Evolutionary conservation across 805 yeast genomes (phyloP), one percentile per base, ranked within the genome.

Genomic region (Starmerella cellae): DNA sequence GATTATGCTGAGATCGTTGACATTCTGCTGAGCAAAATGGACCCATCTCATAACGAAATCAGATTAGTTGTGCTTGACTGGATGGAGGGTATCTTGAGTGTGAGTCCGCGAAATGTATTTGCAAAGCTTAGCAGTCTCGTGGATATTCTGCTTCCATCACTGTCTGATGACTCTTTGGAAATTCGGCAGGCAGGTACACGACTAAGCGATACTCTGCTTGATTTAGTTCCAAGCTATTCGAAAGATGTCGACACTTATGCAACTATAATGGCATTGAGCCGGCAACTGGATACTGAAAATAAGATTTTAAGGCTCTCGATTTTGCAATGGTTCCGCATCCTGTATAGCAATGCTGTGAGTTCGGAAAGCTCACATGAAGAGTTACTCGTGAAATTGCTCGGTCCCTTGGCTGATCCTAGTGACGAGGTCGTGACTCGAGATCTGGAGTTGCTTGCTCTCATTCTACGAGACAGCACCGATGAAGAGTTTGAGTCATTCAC

Each of bases 271-370:
- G 77, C 79, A 4, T 67, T 88, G 43, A 77, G 83, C 3, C 58
- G 75, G 32, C 94, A 85, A 56, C 76, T 81, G 47, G 61, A 75
- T 44, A 77, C 74, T 49, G 83, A 80, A 41, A 78, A 82, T 51
- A 94, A 84, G 47, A 75, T 77, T 23, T 81, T 95, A 0, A 70
- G 91, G 45, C 69, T 84, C 27, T 83, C 93, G 0, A 78, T 91
- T 20, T 64, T 91, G 28, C 94, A 87, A 49, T 91, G 98, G 98
- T 66, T 91, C 26, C 75, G 77, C 14, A 74, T 83, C 70, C 67
- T 91, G 32, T 88, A 85, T 55, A 26, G 22, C n/a, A 35, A 3
- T 26, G 23, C 27, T 6, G 36, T 20, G 57, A 60, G 19, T 53
- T 58, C 31, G 30, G 55, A 62, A 44, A 79, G 74, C 40, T 73